These are phyloP conservation scores for Ambrosia hybrid DNA, from an alignment of 140 eudicot genomes.

Conservation along the genomic window DNA sequence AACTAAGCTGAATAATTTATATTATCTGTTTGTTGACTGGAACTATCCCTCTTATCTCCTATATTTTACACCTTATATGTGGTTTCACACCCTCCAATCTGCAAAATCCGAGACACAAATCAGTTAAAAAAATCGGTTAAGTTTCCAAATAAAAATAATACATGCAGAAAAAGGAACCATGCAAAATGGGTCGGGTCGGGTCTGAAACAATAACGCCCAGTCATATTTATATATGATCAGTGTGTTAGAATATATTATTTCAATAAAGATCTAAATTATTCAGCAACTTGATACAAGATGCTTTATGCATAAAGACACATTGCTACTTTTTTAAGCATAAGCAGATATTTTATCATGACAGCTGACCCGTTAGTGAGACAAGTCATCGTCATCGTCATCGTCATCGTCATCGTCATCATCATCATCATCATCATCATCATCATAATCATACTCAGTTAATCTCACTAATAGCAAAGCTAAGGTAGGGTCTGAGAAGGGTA, in stretches of 20 bases:
- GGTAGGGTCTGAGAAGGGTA: too few relatives aligned
- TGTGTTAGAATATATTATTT: background rate
- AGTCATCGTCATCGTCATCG: too few relatives aligned
- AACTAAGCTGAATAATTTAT: conserved; percentile 33
- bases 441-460: too few relatives aligned
- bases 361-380: too few relatives aligned
- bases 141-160: background rate
- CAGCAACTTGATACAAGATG: background rate
- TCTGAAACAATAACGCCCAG: background rate
- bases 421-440: too few relatives aligned
- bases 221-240: background rate
- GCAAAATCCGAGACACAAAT: conserved; percentile 16
- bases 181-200: background rate
- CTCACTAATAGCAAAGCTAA: too few relatives aligned
- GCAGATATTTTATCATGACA: background rate
- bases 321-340: background rate
- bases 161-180: background rate
- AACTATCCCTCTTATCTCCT: conserved; percentile 24
- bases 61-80: conserved; percentile 27
- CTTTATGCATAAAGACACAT: too few relatives aligned
- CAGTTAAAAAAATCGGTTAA: background rate
- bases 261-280: background rate
- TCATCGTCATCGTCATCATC: too few relatives aligned
- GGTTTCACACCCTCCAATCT: conserved; percentile 28
- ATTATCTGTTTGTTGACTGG: conserved; percentile 27